These are phyloP conservation scores for Gautieria morchelliformis DNA, from an alignment of 768 basidiomycete genomes.

Conservation along the genomic window DNA sequence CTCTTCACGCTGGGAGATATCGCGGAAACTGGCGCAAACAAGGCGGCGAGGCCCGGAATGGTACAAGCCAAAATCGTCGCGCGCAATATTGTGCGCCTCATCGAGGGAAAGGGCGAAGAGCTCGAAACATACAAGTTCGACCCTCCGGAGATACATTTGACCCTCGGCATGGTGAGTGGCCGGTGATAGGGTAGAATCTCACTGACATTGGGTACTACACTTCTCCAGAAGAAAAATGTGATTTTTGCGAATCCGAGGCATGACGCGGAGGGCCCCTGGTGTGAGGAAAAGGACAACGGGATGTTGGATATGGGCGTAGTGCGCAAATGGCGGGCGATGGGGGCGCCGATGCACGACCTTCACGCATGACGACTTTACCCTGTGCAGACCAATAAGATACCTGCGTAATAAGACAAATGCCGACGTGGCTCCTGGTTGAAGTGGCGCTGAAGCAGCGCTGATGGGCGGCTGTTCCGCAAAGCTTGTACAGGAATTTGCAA, in stretches of 20 bases:
- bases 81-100: conserved; percentile 40
- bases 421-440: too few relatives aligned
- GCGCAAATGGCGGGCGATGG: conserved; percentile 13
- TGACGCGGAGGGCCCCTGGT: conserved; percentile 29
- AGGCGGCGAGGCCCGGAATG: conserved; percentile 29
- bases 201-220: background rate
- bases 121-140: conserved; percentile 15
- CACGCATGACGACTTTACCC: background rate
- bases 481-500: too few relatives aligned
- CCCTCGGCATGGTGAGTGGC: conserved; percentile 43
- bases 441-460: too few relatives aligned
- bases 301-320: conserved; percentile 35
- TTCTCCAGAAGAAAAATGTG: conserved; percentile 26
- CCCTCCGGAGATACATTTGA: conserved; percentile 43
- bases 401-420: too few relatives aligned
- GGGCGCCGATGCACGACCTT: conserved; percentile 13
- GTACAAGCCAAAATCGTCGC: conserved; percentile 40
- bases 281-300: conserved; percentile 28
- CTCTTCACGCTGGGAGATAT: conserved; percentile 57
- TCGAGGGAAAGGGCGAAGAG: conserved; percentile 15
- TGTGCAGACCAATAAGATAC: too few relatives aligned
- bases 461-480: too few relatives aligned
- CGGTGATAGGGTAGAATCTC: background rate
- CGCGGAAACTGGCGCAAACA: conserved; percentile 53
- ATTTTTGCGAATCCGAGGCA: conserved; percentile 36